These are phyloP conservation scores for Candida nonsorbophila DNA, from an alignment of 805 yeast species.

Conservation along the genomic window DNA sequence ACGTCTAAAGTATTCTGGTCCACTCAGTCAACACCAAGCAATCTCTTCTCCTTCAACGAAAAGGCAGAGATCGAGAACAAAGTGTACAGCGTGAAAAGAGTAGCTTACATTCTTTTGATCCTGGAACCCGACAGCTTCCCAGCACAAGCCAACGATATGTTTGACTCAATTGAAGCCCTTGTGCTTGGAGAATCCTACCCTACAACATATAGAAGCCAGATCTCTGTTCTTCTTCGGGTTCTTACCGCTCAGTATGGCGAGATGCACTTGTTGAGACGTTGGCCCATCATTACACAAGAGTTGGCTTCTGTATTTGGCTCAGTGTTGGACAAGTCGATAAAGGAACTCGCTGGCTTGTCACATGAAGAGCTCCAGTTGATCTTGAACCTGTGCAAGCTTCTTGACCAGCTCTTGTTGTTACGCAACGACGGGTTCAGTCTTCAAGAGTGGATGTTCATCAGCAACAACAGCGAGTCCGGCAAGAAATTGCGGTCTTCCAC, in stretches of 20 bases:
- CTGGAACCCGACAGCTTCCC: constrained; percentile 56
- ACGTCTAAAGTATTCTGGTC: constrained; percentile 3
- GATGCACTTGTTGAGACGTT: constrained; percentile 58
- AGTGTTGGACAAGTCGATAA: constrained; percentile 18
- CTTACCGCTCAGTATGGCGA: constrained; percentile 58
- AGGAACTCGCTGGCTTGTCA: constrained; percentile 21
- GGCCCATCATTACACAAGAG: constrained; percentile 64
- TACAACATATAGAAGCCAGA: constrained; percentile 31
- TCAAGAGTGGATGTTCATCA: constrained; percentile 81
- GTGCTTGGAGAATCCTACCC: constrained; percentile 25
- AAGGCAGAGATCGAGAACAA: constrained; percentile 52
- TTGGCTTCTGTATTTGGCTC: constrained; percentile 43
- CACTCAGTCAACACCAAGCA: constrained; percentile 17
- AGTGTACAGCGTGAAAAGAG: constrained; percentile 50
- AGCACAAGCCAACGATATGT: constrained; percentile 44
- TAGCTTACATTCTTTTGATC: constrained; percentile 58
- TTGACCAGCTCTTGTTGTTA: constrained; percentile 67
- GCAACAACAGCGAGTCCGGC: constrained; percentile 43
- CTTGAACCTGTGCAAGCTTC: constrained; percentile 65
- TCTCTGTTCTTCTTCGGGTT: constrained; percentile 59
- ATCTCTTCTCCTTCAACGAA: constrained; percentile 71
- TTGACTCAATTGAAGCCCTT: constrained; percentile 29
- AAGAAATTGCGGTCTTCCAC: too few relatives aligned
- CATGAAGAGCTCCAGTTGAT: constrained; percentile 36
- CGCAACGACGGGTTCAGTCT: constrained; percentile 72